Evolutionary conservation across 2,329 filamentous ascomycete genomes (phyloP), one percentile per base, ranked within the genome.

Genomic region (Fusarium multiceps): DNA sequence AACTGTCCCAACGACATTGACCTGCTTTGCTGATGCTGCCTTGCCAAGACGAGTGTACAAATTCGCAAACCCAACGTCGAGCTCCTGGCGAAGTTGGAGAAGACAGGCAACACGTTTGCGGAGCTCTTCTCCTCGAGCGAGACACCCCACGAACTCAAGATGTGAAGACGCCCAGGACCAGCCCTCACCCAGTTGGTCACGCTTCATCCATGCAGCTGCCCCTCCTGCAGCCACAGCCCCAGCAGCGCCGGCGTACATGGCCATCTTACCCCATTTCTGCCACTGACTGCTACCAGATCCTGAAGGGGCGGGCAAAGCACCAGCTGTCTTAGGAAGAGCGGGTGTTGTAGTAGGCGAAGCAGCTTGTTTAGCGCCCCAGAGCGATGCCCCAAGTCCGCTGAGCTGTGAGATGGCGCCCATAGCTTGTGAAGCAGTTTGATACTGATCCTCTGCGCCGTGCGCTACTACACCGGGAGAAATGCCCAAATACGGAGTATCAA

Each of bases 401-500:
- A 93, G 80, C 78, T 90, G 86, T 9, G 88, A 83, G 55, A 96
- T 87, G 7, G 93, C 92, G 1, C 89, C 86, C 4, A 93, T 91
- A 0, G 89, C 86, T 7, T 88, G 86, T 10, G 91, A 91, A 43
- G 89, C 90, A 65, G 90, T 79, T 68, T 79, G 91, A 81, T 95
- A 95, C 74, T 97, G 93, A 43, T 88, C 90, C 83, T 98, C 94
- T 8, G 95, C 94, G 63, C 91, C 90, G 78, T 95, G 92, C 6
- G 93, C 92, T n/a, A 96, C 90, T 3, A 96, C 92, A 27, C 92
- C 91, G 0, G 93, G 92, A 23, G 90, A 88, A 69, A 94, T 93
- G 60, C 92, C 92, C 3, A 96, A 86, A 78, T 92, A 99, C 2
- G 96, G 96, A 1, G 96, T 99, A 81, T 98, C 95, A 78, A 98